phyloP scores from a whole-genome alignment of 176 grass and related monocot genomes.

The Phoenix dactylifera region DNA sequence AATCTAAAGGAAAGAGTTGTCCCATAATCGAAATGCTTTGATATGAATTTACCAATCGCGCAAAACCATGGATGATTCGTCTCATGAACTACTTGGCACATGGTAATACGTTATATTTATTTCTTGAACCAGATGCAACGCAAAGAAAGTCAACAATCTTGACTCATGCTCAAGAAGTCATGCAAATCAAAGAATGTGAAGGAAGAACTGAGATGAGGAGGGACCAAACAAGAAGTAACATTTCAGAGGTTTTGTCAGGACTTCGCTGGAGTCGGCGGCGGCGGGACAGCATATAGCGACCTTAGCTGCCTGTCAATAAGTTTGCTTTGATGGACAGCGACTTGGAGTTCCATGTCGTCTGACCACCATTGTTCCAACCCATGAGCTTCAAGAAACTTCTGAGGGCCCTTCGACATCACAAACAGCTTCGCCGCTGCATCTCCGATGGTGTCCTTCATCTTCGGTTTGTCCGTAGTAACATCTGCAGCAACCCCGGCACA shows the following conservation, averaged over 20 bases:
- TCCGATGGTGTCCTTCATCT: slow-evolving; percentile 2
- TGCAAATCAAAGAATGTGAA: no score
- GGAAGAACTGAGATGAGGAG: no score
- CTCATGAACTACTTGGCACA: no score
- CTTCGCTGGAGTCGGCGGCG: neutral
- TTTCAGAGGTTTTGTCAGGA: neutral
- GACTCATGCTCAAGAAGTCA: no score
- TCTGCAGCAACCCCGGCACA: slow-evolving; percentile 8
- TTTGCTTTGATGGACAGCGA: slow-evolving; percentile 54
- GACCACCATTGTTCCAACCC: slow-evolving; percentile 89
- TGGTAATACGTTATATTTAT: no score
- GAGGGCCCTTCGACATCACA: slow-evolving; percentile 47
- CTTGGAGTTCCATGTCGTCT: slow-evolving; percentile 57
- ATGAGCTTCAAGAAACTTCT: slow-evolving; percentile 77
- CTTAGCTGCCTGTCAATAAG: slow-evolving; percentile 70
- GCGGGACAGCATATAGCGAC: slow-evolving; percentile 40
- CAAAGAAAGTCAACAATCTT: no score
- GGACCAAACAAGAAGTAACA: no score
- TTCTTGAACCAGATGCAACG: no score
- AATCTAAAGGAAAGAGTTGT: no score
- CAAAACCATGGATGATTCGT: no score
- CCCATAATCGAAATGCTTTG: no score
- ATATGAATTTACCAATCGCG: no score
- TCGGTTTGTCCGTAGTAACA: slow-evolving; percentile 20
- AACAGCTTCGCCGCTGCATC: slow-evolving; percentile 35